Evolutionary conservation across 371 early-diverging fungal species (phyloP).

Genomic region (Chytridium lagenaria): DNA sequence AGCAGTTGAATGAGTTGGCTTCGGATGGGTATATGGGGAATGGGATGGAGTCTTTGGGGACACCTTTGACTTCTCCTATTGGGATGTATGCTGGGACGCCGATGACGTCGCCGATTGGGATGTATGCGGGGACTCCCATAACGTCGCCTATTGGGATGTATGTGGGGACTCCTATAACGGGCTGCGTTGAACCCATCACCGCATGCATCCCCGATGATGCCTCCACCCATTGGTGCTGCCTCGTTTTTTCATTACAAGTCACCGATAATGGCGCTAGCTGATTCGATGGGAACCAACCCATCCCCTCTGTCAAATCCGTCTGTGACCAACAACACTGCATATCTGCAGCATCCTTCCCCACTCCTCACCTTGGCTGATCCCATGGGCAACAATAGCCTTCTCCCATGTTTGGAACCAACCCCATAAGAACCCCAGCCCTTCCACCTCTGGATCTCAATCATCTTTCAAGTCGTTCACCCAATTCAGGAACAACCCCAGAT

Average conservation of each 20-base stretch:
- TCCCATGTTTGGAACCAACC: not conserved
- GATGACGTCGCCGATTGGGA: too few relatives aligned
- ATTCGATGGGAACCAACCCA: too few relatives aligned
- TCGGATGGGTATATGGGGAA: too few relatives aligned
- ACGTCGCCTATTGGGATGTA: too few relatives aligned
- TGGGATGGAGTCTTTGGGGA: too few relatives aligned
- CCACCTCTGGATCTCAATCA: not conserved
- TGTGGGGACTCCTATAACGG: too few relatives aligned
- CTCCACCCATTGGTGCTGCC: not conserved
- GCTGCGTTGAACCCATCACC: not conserved
- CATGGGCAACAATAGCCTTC: not conserved
- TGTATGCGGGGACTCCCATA: too few relatives aligned
- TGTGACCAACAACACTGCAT: not conserved
- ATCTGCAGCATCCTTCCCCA: not conserved
- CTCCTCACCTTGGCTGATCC: not conserved
- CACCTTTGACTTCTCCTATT: too few relatives aligned
- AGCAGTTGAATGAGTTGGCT: not conserved
- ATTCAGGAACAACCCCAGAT: not conserved
- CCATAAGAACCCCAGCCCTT: not conserved
- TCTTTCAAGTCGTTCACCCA: not conserved
- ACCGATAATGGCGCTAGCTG: too few relatives aligned
- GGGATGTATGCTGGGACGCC: too few relatives aligned
- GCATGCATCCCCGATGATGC: not conserved
- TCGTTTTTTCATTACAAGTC: too few relatives aligned
- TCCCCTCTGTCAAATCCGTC: too few relatives aligned